These are phyloP conservation scores for Melastoma malabathricum DNA, from an alignment of 345 rosid species.

Conservation along the genomic window DNA sequence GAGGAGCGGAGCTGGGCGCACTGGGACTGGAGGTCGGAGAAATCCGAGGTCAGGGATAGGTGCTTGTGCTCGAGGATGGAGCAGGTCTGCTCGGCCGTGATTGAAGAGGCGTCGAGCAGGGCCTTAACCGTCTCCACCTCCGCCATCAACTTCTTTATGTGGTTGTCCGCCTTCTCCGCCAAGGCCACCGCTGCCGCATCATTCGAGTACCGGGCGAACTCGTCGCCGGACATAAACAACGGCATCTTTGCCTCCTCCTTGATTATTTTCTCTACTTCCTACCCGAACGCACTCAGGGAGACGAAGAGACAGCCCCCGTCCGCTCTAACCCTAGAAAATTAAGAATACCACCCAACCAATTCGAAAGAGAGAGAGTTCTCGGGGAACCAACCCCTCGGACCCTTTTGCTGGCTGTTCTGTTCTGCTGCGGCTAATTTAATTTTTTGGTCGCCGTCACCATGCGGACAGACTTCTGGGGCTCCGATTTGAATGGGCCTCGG, in stretches of 20 bases:
- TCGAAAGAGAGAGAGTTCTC: too few species aligned
- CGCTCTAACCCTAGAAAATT: too few species aligned
- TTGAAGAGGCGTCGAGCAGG: constrained; percentile 64
- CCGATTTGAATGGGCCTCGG: too few species aligned
- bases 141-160: constrained; percentile 34
- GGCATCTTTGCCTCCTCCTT: constrained; percentile 34
- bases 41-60: constrained; percentile 54
- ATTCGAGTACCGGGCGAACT: constrained; percentile 45
- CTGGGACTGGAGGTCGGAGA: constrained; percentile 47
- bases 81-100: constrained; percentile 96
- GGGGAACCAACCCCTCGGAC: too few species aligned
- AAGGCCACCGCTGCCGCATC: constrained; percentile 44
- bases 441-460: too few species aligned
- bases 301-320: too few species aligned
- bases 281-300: too few species aligned
- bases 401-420: too few species aligned
- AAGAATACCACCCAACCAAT: too few species aligned
- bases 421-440: too few species aligned
- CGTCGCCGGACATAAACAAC: constrained; percentile 79
- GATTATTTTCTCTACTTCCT: background rate
- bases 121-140: constrained; percentile 73
- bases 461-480: too few species aligned
- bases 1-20: constrained; percentile 58
- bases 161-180: constrained; percentile 75
- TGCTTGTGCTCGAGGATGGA: constrained; percentile 92